A percentile compares a stretch with the other conserved stretches of the same genome.
These are phyloP conservation scores for Aspergillus ochraceus DNA, from an alignment of 2,329 filamentous ascomycete genomes.

Conservation along the genomic window DNA sequence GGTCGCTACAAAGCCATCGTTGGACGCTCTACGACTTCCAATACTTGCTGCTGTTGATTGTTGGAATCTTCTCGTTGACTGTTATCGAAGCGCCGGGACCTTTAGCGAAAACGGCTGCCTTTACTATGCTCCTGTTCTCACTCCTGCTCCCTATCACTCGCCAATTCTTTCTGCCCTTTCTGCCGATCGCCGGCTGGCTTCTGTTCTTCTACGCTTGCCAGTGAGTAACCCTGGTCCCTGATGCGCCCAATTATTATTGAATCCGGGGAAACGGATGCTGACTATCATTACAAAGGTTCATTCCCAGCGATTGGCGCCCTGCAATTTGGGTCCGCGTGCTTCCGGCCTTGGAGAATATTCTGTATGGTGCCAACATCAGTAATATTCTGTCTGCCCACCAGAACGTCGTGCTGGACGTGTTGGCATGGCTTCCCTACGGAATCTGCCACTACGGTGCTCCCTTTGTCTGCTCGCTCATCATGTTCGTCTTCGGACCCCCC, in stretches of 20 bases:
- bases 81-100: constrained; percentile 79
- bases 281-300: constrained; percentile 64
- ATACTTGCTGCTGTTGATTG: constrained; percentile 71
- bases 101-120: constrained; percentile 71
- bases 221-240: constrained; percentile 57
- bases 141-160: constrained; percentile 79
- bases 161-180: constrained; percentile 86
- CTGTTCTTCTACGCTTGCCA: constrained; percentile 91
- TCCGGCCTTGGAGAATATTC: constrained; percentile 90
- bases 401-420: constrained; percentile 75
- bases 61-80: constrained; percentile 79
- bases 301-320: constrained; percentile 82
- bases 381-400: constrained; percentile 93
- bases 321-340: constrained; percentile 95
- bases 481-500: constrained; percentile 88
- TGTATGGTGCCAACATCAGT: constrained; percentile 93
- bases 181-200: constrained; percentile 82
- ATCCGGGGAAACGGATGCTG: constrained; percentile 12
- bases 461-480: constrained; percentile 71
- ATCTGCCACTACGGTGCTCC: constrained; percentile 87
- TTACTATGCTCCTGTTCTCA: constrained; percentile 66
- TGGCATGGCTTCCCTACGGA: constrained; percentile 93
- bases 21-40: constrained; percentile 85
- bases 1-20: constrained; percentile 71
- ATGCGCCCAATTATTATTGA: not conserved